Evolutionary conservation across 1,139 yeast species (phyloP).

Genomic region (Pichia sp.): DNA sequence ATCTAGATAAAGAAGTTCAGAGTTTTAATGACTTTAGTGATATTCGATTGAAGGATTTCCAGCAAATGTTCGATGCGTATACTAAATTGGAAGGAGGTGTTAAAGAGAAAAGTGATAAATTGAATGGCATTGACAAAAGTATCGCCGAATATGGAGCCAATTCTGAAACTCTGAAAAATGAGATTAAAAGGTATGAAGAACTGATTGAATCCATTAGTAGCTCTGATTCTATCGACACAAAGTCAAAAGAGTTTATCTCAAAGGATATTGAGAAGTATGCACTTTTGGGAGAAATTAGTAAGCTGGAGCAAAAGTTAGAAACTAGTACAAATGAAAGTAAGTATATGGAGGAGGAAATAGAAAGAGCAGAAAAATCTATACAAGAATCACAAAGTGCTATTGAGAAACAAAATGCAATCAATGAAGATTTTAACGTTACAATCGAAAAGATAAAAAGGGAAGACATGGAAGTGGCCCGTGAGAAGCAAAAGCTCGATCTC

Average conservation of each 20-base stretch:
- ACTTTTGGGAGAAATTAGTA: constrained; percentile 40
- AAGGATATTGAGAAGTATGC: constrained; percentile 33
- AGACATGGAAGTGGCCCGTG: constrained; percentile 3
- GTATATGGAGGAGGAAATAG: constrained; percentile 64
- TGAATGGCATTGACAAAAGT: constrained; percentile 18
- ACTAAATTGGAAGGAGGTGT: constrained; percentile 25
- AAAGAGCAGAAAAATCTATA: constrained; percentile 54
- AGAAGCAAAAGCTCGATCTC: background rate
- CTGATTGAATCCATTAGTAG: background rate
- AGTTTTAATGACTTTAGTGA: constrained; percentile 32
- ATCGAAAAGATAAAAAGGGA: constrained; percentile 11
- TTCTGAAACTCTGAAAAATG: constrained; percentile 26
- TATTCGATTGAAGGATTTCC: constrained; percentile 28
- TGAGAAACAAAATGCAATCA: constrained; percentile 8
- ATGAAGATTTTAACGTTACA: background rate
- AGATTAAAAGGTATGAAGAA: constrained; percentile 22
- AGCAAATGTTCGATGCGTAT: constrained; percentile 20
- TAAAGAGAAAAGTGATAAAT: constrained; percentile 30
- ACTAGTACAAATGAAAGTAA: constrained; percentile 49
- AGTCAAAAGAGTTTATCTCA: constrained; percentile 30
- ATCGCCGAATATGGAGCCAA: constrained; percentile 18
- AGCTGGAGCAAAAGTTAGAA: constrained; percentile 38
- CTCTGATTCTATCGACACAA: background rate
- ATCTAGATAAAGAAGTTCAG: constrained; percentile 31
- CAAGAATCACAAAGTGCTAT: constrained; percentile 39